Base-by-base conservation (phyloP, 192 early-diverging fungal genomes). In the Coemansia sp. region DNA sequence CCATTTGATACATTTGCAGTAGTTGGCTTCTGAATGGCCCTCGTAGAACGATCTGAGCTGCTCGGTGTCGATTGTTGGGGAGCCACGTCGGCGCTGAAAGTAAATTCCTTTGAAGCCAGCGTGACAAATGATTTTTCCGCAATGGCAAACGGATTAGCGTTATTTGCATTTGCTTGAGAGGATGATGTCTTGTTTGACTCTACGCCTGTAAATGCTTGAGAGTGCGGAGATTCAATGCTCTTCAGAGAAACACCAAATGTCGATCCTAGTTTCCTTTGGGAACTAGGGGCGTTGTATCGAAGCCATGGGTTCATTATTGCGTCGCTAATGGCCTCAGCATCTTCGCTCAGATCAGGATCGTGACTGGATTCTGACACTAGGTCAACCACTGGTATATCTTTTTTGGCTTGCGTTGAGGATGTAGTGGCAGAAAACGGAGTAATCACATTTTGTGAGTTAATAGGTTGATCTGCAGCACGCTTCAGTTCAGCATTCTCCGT, bases 221-320 rank as follows among this genome's bases (percentile, higher is more conserved):
- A n/a, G 16, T 9, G 26, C 31, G 28, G 10, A 9, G 10, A 23
- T 31, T 51, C 51, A 44, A 74, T 49, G 12, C 62, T 66, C 5
- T 27, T 27, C 5, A 76, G 44, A 2, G 73, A 60, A 28, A 76
- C 32, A 21, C 65, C 73, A 62, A 76, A 76, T 9, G 54, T 69
- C 7, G 68, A 58, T 0, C 67, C 51, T 2, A 50, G 55, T n/a
- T 52, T 54, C n/a, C 60, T 25, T 10, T 49, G 28, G 10, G 62
- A 30, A 25, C 26, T 30, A 0, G 63, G 18, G 1, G 12, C 8
- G 7, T 21, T 38, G 14, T 32, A 3, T 16, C 27, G 19, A 12
- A 7, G 32, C 25, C 38, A 55, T 31, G 56, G 41, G 2, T 44
- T 18, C 16, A 50, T 57, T 10, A 69, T 54, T 1, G 68, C 59